A percentile compares a stretch with the other conserved stretches of the same genome.
Conservation (phyloP, 495 filamentous ascomycete species). For the Penicillium lagena region DNA sequence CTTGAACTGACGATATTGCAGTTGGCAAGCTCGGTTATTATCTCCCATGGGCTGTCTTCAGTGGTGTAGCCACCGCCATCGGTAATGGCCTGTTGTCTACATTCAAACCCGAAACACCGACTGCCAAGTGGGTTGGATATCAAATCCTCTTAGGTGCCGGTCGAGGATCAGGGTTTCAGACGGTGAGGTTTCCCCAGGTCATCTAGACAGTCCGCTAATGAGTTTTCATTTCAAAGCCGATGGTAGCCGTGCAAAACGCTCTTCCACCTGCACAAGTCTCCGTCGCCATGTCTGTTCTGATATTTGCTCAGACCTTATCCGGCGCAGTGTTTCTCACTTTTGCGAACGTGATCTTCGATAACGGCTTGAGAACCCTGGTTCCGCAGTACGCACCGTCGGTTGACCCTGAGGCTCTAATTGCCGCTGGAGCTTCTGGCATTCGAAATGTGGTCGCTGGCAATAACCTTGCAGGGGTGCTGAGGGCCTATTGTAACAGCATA, state of each 20-base stretch:
- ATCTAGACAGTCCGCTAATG: neutral
- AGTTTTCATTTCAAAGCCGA: conserved; percentile 12
- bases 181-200: conserved; percentile 12
- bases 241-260: conserved; percentile 49
- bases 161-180: conserved; percentile 43
- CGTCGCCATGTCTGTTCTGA: conserved; percentile 42
- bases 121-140: conserved; percentile 49
- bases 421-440: conserved; percentile 35
- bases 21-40: conserved; percentile 43
- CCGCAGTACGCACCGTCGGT: conserved; percentile 30
- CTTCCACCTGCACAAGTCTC: conserved; percentile 38
- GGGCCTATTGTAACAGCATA: conserved; percentile 33
- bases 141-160: conserved; percentile 48
- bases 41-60: conserved; percentile 34
- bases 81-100: conserved; percentile 46
- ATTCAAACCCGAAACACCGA: conserved; percentile 31
- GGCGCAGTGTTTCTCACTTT: conserved; percentile 42
- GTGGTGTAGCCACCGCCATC: conserved; percentile 23
- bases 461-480: conserved; percentile 27
- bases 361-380: conserved; percentile 29
- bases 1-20: conserved; percentile 8
- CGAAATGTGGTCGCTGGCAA: conserved; percentile 20
- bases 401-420: conserved; percentile 24
- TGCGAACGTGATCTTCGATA: conserved; percentile 42
- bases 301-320: conserved; percentile 45